phyloP scores from a whole-genome alignment of 352 stramenopile genomes.

The Phytophthora agathidicida region DNA sequence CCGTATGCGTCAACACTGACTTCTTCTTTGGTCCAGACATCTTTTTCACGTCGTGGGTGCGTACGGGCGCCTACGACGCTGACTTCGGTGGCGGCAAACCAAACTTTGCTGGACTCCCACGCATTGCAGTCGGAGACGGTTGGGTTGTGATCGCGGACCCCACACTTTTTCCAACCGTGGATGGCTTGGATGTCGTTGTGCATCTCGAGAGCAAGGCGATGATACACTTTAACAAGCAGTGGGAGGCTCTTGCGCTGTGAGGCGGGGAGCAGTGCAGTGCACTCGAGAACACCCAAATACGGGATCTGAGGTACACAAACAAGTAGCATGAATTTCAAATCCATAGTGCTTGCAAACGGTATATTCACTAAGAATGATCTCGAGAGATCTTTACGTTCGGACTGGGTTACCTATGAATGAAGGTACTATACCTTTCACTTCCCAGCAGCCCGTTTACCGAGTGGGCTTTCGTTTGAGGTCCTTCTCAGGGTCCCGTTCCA shows the following conservation, averaged over 20 bases:
- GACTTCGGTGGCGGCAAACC: not conserved
- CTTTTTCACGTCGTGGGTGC: slow-evolving; percentile 2
- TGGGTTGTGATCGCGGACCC: not conserved
- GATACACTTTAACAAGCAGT: not conserved
- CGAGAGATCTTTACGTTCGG: too few species aligned
- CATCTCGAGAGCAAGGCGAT: not conserved
- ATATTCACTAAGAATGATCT: too few species aligned
- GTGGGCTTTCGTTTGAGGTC: too few species aligned
- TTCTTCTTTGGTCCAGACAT: slow-evolving; percentile 1
- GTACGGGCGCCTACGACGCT: not conserved
- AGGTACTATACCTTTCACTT: too few species aligned
- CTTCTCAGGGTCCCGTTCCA: too few species aligned
- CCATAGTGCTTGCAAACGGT: too few species aligned
- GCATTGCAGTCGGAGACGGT: not conserved
- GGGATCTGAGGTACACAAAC: too few species aligned
- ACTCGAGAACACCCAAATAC: too few species aligned
- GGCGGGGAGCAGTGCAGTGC: too few species aligned
- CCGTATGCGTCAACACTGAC: not conserved
- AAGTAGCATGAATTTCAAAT: too few species aligned
- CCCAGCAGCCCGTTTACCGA: too few species aligned
- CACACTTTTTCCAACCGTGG: not conserved
- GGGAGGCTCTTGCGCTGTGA: not conserved
- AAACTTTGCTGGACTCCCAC: not conserved
- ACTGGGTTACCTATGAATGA: too few species aligned
- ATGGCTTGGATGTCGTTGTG: slow-evolving; percentile 1